Percentiles rank a stretch among this genome's conserved stretches.
These are phyloP conservation scores for Hymenoscyphus fructigenus DNA, from an alignment of 2,329 filamentous ascomycete species.

Conservation along the genomic window DNA sequence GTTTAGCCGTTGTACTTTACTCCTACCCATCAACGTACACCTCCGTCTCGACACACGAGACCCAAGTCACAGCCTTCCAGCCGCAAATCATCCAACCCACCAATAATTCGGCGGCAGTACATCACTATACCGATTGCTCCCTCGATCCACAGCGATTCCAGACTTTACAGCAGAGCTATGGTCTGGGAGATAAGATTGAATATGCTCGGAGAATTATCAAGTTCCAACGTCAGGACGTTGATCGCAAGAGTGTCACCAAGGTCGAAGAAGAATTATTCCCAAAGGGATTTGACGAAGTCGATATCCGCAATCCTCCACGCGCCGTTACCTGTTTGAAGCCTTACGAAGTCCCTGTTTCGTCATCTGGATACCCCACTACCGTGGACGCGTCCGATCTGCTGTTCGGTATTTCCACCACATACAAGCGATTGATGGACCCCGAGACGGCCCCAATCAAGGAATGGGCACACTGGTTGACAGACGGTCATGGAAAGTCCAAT, in stretches of 20 bases:
- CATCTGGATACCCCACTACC: conserved; percentile 49
- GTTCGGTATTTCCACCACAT: conserved; percentile 60
- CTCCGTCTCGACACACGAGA: neutral
- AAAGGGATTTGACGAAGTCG: conserved; percentile 47
- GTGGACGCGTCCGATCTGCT: conserved; percentile 57
- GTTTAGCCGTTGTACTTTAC: conserved; percentile 27
- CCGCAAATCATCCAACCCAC: conserved; percentile 17
- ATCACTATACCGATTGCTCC: conserved; percentile 42
- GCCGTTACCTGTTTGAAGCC: conserved; percentile 49
- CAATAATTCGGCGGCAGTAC: conserved; percentile 14
- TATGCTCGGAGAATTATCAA: conserved; percentile 57
- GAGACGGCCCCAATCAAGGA: conserved; percentile 55
- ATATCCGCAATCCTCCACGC: conserved; percentile 44
- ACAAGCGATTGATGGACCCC: conserved; percentile 51
- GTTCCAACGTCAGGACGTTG: conserved; percentile 49
- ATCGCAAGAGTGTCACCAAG: conserved; percentile 52
- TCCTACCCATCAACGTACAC: conserved; percentile 11
- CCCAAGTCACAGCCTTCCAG: conserved; percentile 13
- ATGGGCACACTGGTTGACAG: conserved; percentile 61
- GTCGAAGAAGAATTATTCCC: conserved; percentile 48
- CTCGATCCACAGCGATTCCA: conserved; percentile 48
- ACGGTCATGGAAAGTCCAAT: conserved; percentile 54
- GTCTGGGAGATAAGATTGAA: conserved; percentile 51
- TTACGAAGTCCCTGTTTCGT: conserved; percentile 50
- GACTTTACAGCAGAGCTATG: conserved; percentile 47